Evolutionary conservation across 768 basidiomycete species (phyloP).

Genomic region (Steccherinum ochraceum): DNA sequence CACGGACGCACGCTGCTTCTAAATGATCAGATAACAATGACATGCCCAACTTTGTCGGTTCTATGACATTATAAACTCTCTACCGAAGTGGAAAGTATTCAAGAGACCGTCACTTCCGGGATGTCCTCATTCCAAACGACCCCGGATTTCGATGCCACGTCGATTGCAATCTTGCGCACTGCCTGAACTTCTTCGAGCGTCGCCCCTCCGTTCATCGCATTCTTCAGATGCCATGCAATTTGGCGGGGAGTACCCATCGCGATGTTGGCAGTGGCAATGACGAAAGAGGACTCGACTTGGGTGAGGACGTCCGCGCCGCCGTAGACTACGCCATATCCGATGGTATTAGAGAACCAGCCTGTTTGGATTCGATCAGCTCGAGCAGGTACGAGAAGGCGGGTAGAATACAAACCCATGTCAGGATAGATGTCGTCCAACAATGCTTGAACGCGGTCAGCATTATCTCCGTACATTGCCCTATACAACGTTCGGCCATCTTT

Average conservation of each 20-base stretch:
- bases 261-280: conserved; percentile 56
- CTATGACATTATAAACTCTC: too few species aligned
- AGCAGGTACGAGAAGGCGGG: too few species aligned
- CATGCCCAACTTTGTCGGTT: too few species aligned
- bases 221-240: conserved; percentile 58
- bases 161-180: conserved; percentile 49
- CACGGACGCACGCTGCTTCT: too few species aligned
- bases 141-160: conserved; percentile 34
- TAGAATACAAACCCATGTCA: conserved; percentile 56
- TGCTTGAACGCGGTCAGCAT: conserved; percentile 38
- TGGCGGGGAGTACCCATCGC: conserved; percentile 57
- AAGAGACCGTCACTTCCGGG: conserved; percentile 9
- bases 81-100: too few species aligned
- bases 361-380: too few species aligned
- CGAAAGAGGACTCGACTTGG: conserved; percentile 50
- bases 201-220: conserved; percentile 51
- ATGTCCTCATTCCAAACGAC: conserved; percentile 8
- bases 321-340: conserved; percentile 56
- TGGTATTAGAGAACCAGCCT: conserved; percentile 51
- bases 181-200: conserved; percentile 45
- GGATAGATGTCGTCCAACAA: conserved; percentile 52
- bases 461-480: conserved; percentile 48
- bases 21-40: too few species aligned
- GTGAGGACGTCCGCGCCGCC: conserved; percentile 41
- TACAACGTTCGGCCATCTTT: conserved; percentile 39